Base-by-base conservation (phyloP, 1,284 basidiomycete species). In the Sphaerobolus stellatus region DNA sequence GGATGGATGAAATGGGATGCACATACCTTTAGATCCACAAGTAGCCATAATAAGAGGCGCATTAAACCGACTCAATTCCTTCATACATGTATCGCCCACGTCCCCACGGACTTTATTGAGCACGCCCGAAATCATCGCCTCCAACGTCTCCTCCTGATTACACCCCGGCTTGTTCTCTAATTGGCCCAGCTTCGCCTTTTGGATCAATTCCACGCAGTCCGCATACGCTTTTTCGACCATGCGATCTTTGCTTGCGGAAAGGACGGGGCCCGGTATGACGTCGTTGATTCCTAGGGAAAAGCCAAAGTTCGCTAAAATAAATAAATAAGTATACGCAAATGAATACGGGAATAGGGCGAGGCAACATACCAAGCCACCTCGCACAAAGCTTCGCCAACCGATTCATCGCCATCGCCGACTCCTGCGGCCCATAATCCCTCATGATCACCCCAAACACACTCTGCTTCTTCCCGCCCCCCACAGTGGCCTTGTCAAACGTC, bases 261-360 rank as follows among this genome's bases (percentile, higher is more conserved):
- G 79, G 46, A 83, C 80, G 2, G 88, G 89, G 6, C 97, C 96
- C 14, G 97, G 96, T 59, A 96, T 99, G 59, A 99, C 97, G 66
- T 99, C 97, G 74, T 92, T 97, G 74, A 99, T 99, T 41, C 97
- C 97, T 33, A 99, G 80, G 22, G 97, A 99, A 75, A 99, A 99
- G 1, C 97, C 97, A 64, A 90, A 92, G 71, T 98, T 99, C 4
- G 95, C 94, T 93, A 63, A 20, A 51, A 24, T 30, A 13, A 34
- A n/a, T 18, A 18, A 44, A 18, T 13, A 29, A 20, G 33, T 24
- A 52, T 49, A n/a, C 33, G 30, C 31, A 31, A 50, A 55, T 38
- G 52, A 22, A 7, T 8, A 48, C 27, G 20, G 57, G 34, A n/a
- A n/a, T n/a, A n/a, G n/a, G n/a, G n/a, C n/a, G n/a, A n/a, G n/a